These are phyloP conservation scores for Spergularia azorica DNA, from an alignment of 179 eudicot genomes.

Conservation along the genomic window DNA sequence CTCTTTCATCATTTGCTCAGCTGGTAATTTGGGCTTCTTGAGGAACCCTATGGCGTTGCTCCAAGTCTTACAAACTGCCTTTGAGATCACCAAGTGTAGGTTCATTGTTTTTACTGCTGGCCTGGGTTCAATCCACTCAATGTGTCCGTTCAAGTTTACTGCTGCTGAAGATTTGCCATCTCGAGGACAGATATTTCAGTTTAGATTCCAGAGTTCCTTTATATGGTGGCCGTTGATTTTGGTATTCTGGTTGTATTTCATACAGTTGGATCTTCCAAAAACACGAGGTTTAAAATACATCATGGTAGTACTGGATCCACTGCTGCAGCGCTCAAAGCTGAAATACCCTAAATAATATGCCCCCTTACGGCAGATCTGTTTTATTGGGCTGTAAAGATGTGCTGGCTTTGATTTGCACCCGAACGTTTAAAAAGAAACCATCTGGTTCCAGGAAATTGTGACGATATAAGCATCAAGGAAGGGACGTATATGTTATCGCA, in stretches of 20 bases:
- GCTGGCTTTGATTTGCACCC: slow-evolving; percentile 92
- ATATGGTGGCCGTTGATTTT: slow-evolving; percentile 63
- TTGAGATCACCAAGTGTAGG: slow-evolving; percentile 49
- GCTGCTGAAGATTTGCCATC: slow-evolving; percentile 43
- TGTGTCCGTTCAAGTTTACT: slow-evolving; percentile 41
- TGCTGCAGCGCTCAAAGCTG: slow-evolving; percentile 87
- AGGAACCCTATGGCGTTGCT: slow-evolving; percentile 68
- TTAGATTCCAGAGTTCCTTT: slow-evolving; percentile 45
- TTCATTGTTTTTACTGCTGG: slow-evolving; percentile 23
- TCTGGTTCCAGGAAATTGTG: slow-evolving; percentile 59
- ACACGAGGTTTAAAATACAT: slow-evolving; percentile 76
- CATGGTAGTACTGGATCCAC: slow-evolving; percentile 98
- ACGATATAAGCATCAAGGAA: slow-evolving; percentile 46
- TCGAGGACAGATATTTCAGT: slow-evolving; percentile 27
- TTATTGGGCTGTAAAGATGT: slow-evolving; percentile 98
- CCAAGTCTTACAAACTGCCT: slow-evolving; percentile 50
- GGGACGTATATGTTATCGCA: slow-evolving; percentile 50
- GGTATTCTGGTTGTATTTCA: slow-evolving; percentile 74
- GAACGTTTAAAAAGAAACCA: slow-evolving; percentile 62
- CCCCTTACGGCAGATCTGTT: slow-evolving; percentile 93
- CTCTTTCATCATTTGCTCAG: slow-evolving; percentile 80
- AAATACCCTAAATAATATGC: slow-evolving; percentile 85
- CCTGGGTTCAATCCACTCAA: slow-evolving; percentile 77
- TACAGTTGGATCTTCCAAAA: slow-evolving; percentile 82
- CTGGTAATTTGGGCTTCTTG: slow-evolving; percentile 86